Evolutionary conservation across 2,329 filamentous ascomycete genomes (phyloP), one percentile per base, ranked within the genome.

Genomic region (Aureobasidium sp.): DNA sequence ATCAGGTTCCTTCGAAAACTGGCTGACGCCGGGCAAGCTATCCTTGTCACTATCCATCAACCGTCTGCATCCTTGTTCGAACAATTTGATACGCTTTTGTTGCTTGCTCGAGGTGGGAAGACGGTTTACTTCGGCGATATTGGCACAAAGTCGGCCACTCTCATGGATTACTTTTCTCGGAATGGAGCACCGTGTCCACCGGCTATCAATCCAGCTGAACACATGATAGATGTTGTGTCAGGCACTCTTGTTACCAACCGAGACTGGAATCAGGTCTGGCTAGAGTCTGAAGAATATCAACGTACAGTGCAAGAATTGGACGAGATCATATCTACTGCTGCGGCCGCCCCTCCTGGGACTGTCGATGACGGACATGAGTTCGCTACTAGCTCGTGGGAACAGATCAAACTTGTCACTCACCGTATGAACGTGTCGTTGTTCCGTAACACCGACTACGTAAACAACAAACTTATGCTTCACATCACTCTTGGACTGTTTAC

Each of bases 121-220:
- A 81, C 80, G 0, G 77, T 82, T 42, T 84, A 83, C 74, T 83
- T 83, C 67, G 83, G 83, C 18, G 74, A 80, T 31, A 79, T 82
- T 31, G 81, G 81, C 58, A 64, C 79, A 27, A 78, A 81, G 67
- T 81, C 79, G 0, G 70, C 69, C 10, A 79, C 72, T 0, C 74
- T 84, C 0, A 70, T 81, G 4, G 70, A 81, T 40, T 83, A 84
- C 75, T 94, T 95, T 66, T 91, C 92, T 74, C 73, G 78, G 13
- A 87, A 91, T 65, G 91, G 91, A 4, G 90, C 87, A 1, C 81
- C 87, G 3, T 78, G 80, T 55, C 92, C 91, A 75, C 89, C 89
- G 1, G 71, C 81, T 1, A 87, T 87, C 9, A 95, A 95, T 78
- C 93, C 92, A 13, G 92, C 92, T 48, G 92, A 94, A 76, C 93